Percentiles rank a stretch among this genome's conserved stretches.
phyloP scores from a whole-genome alignment of 2,329 filamentous ascomycete species.

The Aspergillus neoniger region DNA sequence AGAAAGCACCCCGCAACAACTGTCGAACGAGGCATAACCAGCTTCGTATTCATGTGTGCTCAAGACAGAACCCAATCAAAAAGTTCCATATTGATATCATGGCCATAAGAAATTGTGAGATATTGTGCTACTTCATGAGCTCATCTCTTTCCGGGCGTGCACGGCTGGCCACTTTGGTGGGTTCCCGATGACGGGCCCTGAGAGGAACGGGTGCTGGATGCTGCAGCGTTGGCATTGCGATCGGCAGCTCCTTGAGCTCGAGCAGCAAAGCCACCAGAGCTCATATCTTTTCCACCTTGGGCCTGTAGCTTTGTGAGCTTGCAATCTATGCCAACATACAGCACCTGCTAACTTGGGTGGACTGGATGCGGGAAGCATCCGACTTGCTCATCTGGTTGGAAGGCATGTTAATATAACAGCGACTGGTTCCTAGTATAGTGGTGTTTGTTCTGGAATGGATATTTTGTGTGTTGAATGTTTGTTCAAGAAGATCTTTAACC shows the following conservation, averaged over 20 bases:
- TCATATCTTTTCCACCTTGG: neutral
- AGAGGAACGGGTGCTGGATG: neutral
- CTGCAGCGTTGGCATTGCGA: neutral
- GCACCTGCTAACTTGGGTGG: neutral
- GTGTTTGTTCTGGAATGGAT: neutral
- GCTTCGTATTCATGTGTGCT: too few relatives aligned
- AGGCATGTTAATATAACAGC: neutral
- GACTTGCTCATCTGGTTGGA: neutral
- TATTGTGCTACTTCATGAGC: neutral
- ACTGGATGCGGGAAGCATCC: neutral
- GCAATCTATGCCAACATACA: neutral
- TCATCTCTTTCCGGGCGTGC: neutral
- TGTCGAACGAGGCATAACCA: too few relatives aligned
- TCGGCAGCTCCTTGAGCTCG: neutral
- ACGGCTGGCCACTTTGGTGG: neutral
- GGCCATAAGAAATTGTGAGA: neutral
- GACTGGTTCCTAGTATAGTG: too few relatives aligned
- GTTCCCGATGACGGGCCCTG: neutral
- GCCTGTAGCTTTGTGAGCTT: neutral
- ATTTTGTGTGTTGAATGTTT: fast-evolving
- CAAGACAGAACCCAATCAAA: too few relatives aligned
- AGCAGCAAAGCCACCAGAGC: neutral
- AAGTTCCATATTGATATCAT: too few relatives aligned
- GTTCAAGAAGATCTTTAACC: too few relatives aligned
- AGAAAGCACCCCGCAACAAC: too few relatives aligned